Percentiles rank a stretch among this genome's conserved stretches.
These are phyloP conservation scores for Bryum argenteum DNA, from an alignment of 225 moss, liverwort and hornwort species.

Conservation along the genomic window DNA sequence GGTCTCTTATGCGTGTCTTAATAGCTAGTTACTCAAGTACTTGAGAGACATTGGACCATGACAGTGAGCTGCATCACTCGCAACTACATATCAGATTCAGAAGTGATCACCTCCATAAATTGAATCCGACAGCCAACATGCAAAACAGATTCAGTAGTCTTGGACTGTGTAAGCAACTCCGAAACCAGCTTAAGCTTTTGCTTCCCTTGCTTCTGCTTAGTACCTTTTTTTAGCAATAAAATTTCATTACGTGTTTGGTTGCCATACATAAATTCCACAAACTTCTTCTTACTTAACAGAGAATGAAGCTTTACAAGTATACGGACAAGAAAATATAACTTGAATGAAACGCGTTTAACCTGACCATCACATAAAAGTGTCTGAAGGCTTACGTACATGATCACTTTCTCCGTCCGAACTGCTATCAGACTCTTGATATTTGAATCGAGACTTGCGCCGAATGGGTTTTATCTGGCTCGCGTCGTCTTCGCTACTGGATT, in stretches of 20 bases:
- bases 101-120: slow-evolving; percentile 42
- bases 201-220: slow-evolving; percentile 52
- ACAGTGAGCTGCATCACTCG: slow-evolving; percentile 11
- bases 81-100: slow-evolving; percentile 11
- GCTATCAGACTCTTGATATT: slow-evolving; percentile 53
- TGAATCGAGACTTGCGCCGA: slow-evolving; percentile 43
- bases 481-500: slow-evolving; percentile 49
- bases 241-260: background rate
- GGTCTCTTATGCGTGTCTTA: background rate
- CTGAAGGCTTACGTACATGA: slow-evolving; percentile 21
- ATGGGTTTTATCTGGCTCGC: slow-evolving; percentile 37
- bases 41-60: background rate
- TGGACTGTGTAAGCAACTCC: slow-evolving; percentile 62
- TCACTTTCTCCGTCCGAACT: slow-evolving; percentile 48
- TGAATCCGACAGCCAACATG: slow-evolving; percentile 65
- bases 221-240: slow-evolving; percentile 46
- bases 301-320: background rate
- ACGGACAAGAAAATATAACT: background rate
- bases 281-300: slow-evolving; percentile 1
- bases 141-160: slow-evolving; percentile 63
- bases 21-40: background rate
- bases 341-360: background rate
- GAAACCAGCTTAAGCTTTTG: slow-evolving; percentile 64
- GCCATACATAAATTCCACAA: slow-evolving; percentile 13
- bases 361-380: background rate